Evolutionary conservation across 75 land plant species (phyloP).

Genomic region (Isoetes taiwanensis): DNA sequence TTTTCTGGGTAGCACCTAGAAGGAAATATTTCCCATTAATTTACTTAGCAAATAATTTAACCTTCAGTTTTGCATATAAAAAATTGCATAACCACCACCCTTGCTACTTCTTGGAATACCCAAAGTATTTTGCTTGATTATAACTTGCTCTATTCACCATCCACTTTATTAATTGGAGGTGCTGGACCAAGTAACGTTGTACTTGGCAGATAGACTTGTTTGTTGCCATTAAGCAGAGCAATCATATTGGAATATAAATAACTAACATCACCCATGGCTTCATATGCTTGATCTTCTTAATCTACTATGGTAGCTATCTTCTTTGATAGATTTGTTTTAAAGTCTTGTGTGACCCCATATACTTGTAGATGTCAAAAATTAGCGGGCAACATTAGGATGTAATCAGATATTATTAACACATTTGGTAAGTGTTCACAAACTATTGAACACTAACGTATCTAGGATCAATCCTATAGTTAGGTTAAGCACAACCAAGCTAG

Average conservation of each 20-base stretch:
- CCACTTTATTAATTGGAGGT: constrained; percentile 85
- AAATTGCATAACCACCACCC: constrained; percentile 38
- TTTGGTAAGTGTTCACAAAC: background rate
- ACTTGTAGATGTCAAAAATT: constrained; percentile 24
- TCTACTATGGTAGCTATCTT: constrained; percentile 86
- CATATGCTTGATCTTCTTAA: constrained; percentile 95
- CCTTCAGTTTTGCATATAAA: background rate
- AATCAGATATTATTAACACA: background rate
- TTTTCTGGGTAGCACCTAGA: constrained; percentile 64
- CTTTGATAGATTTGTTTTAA: constrained; percentile 60
- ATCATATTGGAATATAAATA: constrained; percentile 94
- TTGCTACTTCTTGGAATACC: constrained; percentile 92
- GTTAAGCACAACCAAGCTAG: too few relatives aligned
- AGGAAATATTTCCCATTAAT: background rate
- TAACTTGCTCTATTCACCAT: constrained; percentile 78
- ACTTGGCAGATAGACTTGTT: constrained; percentile 91
- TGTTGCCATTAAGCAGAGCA: constrained; percentile 88
- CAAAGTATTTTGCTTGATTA: constrained; percentile 88
- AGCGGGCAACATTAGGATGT: background rate
- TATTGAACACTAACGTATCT: background rate
- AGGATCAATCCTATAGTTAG: too few relatives aligned
- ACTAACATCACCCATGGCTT: constrained; percentile 99
- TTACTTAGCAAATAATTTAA: too few relatives aligned
- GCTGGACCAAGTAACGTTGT: constrained; percentile 84
- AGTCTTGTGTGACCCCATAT: constrained; percentile 95